phyloP scores from a whole-genome alignment of 169 alveolate genomes.

The Pseudocohnilembus persalinus region DNA sequence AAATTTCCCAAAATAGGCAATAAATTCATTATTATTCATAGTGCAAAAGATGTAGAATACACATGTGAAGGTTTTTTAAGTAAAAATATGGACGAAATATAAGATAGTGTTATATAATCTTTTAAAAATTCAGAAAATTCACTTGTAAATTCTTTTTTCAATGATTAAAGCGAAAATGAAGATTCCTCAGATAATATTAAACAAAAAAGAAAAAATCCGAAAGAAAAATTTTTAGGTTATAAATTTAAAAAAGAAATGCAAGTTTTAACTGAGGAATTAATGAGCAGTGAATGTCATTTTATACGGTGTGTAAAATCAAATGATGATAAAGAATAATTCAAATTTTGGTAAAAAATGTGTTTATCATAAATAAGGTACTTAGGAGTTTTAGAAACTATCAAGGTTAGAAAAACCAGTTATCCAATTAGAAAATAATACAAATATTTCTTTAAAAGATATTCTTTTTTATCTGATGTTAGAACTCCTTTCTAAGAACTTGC shows the following conservation, averaged over 20 bases:
- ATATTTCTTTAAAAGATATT: conserved; percentile 27
- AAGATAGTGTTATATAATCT: not conserved
- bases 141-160: not conserved
- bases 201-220: conserved; percentile 16
- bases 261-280: conserved; percentile 43
- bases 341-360: conserved; percentile 17
- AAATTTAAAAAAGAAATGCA: conserved; percentile 40
- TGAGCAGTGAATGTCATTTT: conserved; percentile 80
- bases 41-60: conserved; percentile 85
- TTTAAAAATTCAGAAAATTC: not conserved
- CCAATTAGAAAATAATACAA: conserved; percentile 29
- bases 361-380: conserved; percentile 34
- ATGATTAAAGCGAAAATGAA: not conserved
- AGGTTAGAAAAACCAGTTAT: conserved; percentile 36
- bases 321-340: conserved; percentile 18
- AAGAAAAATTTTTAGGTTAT: conserved; percentile 21
- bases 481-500: not conserved
- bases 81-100: conserved; percentile 77
- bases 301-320: conserved; percentile 85
- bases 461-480: not conserved
- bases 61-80: conserved; percentile 61
- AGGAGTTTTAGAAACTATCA: conserved; percentile 44
- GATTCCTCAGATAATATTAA: conserved; percentile 5
- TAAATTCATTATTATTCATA: conserved; percentile 70
- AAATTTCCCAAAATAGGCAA: conserved; percentile 33